Base-by-base conservation (phyloP, 192 early-diverging fungal species). In the Glomus cerebriforme region DNA sequence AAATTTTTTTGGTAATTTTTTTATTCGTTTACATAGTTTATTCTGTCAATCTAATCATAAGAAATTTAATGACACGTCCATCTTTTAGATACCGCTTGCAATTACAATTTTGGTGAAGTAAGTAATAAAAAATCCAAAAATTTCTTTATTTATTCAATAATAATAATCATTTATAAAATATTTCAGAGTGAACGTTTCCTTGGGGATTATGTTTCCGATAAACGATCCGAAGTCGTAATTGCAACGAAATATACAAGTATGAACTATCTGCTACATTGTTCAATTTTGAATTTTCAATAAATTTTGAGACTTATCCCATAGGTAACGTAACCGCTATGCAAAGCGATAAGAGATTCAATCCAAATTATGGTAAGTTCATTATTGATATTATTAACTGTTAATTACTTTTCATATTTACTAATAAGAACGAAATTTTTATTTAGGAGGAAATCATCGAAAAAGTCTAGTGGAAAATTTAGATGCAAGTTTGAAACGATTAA, bases 191-290 rank as follows among this genome's bases (percentile, higher is more conserved):
- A 92, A 74, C 24, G 73, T 2, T 87, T 90, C 79, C 71, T 91
- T 34, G 90, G 91, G 24, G 83, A 88, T 47, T 90, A 87, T 45
- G 76, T 92, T 13, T 47, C 79, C 0, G 76, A 84, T 64, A 87
- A 88, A 39, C 84, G 90, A 58, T 86, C 86, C 59, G 79, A 88
- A 31, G 82, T 91, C 29, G 89, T 90, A 5, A 59, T 91, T 39
- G 89, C 90, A 0, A 90, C 90, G 66, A 91, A 91, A 72, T 85
- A 85, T 75, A 62, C 82, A 1, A 76, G 82, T 80, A 81, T 70
- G 71, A 43, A 43, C 75, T 26, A 24, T 68, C 27, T 58, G 13
- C 7, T 15, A 43, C 24, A 79, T 39, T 8, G 27, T 15, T 62
- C 15, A 22, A 29, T 34, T 7, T 17, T 34, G 13, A 17, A 37